Evolutionary conservation across 192 early-diverging fungal species (phyloP).

Genomic region (Entomortierella lignicola): DNA sequence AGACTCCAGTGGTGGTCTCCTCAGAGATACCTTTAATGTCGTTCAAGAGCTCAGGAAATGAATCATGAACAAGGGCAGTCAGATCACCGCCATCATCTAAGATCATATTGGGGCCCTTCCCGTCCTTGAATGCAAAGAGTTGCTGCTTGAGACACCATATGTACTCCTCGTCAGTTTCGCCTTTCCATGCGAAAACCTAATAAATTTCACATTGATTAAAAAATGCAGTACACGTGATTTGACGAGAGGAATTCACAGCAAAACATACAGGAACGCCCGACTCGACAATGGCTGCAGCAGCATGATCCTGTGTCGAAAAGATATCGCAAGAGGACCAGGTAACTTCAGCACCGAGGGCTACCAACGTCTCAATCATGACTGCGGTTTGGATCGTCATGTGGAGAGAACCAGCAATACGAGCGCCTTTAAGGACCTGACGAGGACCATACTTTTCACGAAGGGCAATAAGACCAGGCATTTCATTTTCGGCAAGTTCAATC

Average conservation of each 20-base stretch:
- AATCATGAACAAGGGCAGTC: constrained; percentile 94
- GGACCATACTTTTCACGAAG: constrained; percentile 94
- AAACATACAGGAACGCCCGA: constrained; percentile 86
- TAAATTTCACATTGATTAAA: no score
- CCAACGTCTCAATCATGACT: constrained; percentile 97
- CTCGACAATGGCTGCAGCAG: constrained; percentile 96
- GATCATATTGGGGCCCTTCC: constrained; percentile 97
- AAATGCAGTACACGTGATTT: no score
- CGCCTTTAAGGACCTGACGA: constrained; percentile 89
- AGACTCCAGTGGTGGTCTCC: constrained; percentile 99
- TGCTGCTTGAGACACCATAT: constrained; percentile 98
- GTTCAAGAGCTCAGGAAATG: constrained; percentile 88
- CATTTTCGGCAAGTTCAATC: constrained; percentile 94
- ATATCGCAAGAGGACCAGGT: constrained; percentile 72
- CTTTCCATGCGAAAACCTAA: constrained; percentile 93
- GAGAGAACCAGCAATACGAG: constrained; percentile 96
- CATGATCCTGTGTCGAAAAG: constrained; percentile 99
- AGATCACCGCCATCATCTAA: constrained; percentile 99
- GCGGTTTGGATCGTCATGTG: constrained; percentile 99
- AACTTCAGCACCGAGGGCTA: constrained; percentile 94
- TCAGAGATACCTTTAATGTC: constrained; percentile 95
- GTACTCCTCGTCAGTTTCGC: constrained; percentile 99
- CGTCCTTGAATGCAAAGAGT: constrained; percentile 90
- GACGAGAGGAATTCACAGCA: no score
- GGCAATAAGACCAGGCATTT: constrained; percentile 99